phyloP scores from a whole-genome alignment of 352 stramenopile genomes.

The Aphanomyces euteiches region DNA sequence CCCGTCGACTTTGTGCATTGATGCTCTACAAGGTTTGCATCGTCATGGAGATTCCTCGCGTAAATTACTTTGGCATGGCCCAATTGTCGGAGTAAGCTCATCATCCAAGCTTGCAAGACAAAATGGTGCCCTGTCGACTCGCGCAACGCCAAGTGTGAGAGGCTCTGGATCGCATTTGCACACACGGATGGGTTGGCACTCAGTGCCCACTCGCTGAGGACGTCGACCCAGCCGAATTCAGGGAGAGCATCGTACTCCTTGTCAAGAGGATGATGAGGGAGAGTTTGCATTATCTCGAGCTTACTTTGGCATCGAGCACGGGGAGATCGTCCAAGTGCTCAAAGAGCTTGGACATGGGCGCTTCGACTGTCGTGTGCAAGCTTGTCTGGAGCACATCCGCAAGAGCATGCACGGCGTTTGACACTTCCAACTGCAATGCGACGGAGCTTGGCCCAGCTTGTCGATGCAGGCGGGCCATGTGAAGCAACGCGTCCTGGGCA shows the following conservation, averaged over 20 bases:
- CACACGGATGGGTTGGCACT: slow-evolving; percentile 53
- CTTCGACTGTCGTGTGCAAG: slow-evolving; percentile 17
- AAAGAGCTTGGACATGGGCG: slow-evolving; percentile 23
- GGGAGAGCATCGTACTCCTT: slow-evolving; percentile 66
- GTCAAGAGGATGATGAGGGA: not conserved
- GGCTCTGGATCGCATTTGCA: slow-evolving; percentile 57
- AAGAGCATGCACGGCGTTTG: slow-evolving; percentile 5
- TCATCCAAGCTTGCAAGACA: slow-evolving; percentile 28
- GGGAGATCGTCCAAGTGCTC: slow-evolving; percentile 12
- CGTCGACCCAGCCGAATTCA: slow-evolving; percentile 78
- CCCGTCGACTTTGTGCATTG: slow-evolving; percentile 56
- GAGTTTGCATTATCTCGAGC: not conserved
- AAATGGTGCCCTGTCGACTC: slow-evolving; percentile 5
- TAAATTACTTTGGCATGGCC: not conserved
- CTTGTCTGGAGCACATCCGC: slow-evolving; percentile 10
- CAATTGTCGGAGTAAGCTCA: slow-evolving; percentile 19
- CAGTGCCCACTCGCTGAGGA: slow-evolving; percentile 68
- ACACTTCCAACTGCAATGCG: slow-evolving; percentile 18
- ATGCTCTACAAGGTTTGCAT: slow-evolving; percentile 35
- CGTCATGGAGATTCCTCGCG: not conserved
- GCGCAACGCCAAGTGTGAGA: slow-evolving; percentile 60
- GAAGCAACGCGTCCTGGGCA: slow-evolving; percentile 19
- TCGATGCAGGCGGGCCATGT: slow-evolving; percentile 15
- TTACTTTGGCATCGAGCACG: slow-evolving; percentile 19
- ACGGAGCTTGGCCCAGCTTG: not conserved